Conservation (phyloP, 257 asterid genomes). For the Penstemon davidsonii region DNA sequence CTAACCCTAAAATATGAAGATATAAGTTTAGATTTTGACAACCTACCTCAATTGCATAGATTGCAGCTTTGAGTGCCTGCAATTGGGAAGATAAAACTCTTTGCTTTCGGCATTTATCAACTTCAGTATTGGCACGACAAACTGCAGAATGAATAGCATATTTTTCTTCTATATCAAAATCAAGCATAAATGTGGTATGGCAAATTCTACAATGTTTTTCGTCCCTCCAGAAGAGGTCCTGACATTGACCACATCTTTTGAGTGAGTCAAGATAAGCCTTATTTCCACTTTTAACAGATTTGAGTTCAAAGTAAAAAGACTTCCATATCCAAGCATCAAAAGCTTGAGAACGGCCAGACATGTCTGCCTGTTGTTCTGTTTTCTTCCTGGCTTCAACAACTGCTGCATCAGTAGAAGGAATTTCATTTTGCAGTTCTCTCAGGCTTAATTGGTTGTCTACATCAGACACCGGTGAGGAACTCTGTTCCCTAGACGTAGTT, state of each 20-base stretch:
- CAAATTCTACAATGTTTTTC: slow-evolving; percentile 95
- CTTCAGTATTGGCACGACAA: slow-evolving; percentile 52
- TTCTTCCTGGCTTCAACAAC: slow-evolving; percentile 44
- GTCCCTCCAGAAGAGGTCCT: slow-evolving; percentile 92
- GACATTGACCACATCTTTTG: slow-evolving; percentile 81
- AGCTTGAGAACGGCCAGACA: slow-evolving; percentile 47
- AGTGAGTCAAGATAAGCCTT: slow-evolving; percentile 74
- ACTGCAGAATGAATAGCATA: slow-evolving; percentile 84
- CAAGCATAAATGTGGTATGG: slow-evolving; percentile 94
- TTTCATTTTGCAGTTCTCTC: slow-evolving; percentile 49
- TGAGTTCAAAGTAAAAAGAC: slow-evolving; percentile 73
- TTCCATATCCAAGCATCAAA: slow-evolving; percentile 84
- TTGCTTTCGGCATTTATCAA: slow-evolving; percentile 46
- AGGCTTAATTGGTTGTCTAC: slow-evolving; percentile 60
- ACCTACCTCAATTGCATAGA: slow-evolving; percentile 87
- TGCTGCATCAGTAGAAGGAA: slow-evolving; percentile 35
- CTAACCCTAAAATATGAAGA: slow-evolving; percentile 3
- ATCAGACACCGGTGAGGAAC: slow-evolving; percentile 93
- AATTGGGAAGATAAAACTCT: slow-evolving; percentile 64
- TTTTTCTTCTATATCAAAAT: slow-evolving; percentile 85
- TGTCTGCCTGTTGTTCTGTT: slow-evolving; percentile 55
- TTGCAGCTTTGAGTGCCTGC: slow-evolving; percentile 97
- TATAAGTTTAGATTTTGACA: neutral
- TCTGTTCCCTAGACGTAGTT: slow-evolving; percentile 65
- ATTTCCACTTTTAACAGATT: slow-evolving; percentile 68